Conservation (phyloP, 2,329 filamentous ascomycete species). For the Sclerotinia spermophila region DNA sequence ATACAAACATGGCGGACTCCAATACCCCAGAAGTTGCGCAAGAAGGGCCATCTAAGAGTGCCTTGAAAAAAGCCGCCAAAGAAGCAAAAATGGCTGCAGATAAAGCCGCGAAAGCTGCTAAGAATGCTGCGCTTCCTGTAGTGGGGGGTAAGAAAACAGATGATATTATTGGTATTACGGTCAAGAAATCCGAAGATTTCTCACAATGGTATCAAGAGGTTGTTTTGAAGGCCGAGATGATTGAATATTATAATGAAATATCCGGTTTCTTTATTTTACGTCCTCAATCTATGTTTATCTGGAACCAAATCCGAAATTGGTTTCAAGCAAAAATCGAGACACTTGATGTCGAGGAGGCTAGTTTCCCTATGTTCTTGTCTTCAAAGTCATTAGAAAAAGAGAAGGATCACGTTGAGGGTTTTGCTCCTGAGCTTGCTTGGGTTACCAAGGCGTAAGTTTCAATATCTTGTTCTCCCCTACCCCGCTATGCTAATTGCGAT, state of each 20-base stretch:
- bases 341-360: constrained; percentile 91
- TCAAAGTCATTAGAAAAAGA: constrained; percentile 74
- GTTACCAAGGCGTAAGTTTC: constrained; percentile 73
- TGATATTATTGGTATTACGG: constrained; percentile 83
- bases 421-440: constrained; percentile 89
- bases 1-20: constrained; percentile 25
- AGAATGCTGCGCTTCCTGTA: constrained; percentile 50
- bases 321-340: constrained; percentile 75
- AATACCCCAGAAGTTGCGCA: constrained; percentile 23
- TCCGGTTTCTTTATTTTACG: constrained; percentile 96
- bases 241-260: constrained; percentile 91
- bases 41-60: constrained; percentile 54
- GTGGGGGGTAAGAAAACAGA: constrained; percentile 58
- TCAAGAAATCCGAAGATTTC: constrained; percentile 81
- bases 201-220: constrained; percentile 97
- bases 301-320: constrained; percentile 63
- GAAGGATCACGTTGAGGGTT: constrained; percentile 98
- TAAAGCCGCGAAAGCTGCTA: constrained; percentile 60
- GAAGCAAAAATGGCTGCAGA: constrained; percentile 57
- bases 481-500: constrained; percentile 30
- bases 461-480: constrained; percentile 15
- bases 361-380: constrained; percentile 94
- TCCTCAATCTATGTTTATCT: constrained; percentile 63
- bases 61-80: constrained; percentile 64
- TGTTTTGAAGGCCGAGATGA: constrained; percentile 93